phyloP scores from a whole-genome alignment of 2,329 filamentous ascomycete genomes.

The Paraphaeosphaeria minitans region DNA sequence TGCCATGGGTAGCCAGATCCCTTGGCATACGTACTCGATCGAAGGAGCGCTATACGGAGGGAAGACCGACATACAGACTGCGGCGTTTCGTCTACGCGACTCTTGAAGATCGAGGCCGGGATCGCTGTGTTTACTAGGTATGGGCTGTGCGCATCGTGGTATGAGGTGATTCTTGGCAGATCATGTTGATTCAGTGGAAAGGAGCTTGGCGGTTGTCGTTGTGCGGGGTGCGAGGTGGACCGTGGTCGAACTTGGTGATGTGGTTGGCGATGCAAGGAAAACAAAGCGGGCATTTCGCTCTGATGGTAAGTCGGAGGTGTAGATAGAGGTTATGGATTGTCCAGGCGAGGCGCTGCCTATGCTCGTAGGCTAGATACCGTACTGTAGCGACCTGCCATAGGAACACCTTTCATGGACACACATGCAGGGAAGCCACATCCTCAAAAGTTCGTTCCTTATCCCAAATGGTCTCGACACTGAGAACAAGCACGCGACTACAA shows the following conservation, averaged over 20 bases:
- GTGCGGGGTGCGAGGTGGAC: neutral
- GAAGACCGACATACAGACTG: no score
- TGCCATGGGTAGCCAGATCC: constrained; percentile 10
- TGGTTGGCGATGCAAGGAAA: no score
- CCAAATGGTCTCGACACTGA: neutral
- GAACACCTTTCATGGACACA: neutral
- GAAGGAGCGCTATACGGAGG: constrained; percentile 8
- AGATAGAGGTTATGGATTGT: no score
- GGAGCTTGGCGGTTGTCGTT: constrained; percentile 15
- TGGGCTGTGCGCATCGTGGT: neutral
- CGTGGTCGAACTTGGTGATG: neutral
- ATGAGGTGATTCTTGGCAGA: neutral
- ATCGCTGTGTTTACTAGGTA: neutral
- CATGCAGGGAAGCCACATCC: neutral
- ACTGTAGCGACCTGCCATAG: neutral
- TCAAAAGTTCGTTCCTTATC: neutral
- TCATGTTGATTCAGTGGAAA: neutral
- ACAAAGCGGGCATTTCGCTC: no score
- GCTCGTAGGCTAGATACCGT: neutral
- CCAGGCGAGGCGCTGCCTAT: no score
- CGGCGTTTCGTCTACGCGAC: constrained; percentile 2
- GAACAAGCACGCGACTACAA: neutral
- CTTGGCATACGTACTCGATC: constrained; percentile 42
- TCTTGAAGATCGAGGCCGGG: neutral
- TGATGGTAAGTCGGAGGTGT: no score